These are phyloP conservation scores for Yamadazyma diospyri DNA, from an alignment of 1,139 yeast species.

Conservation along the genomic window DNA sequence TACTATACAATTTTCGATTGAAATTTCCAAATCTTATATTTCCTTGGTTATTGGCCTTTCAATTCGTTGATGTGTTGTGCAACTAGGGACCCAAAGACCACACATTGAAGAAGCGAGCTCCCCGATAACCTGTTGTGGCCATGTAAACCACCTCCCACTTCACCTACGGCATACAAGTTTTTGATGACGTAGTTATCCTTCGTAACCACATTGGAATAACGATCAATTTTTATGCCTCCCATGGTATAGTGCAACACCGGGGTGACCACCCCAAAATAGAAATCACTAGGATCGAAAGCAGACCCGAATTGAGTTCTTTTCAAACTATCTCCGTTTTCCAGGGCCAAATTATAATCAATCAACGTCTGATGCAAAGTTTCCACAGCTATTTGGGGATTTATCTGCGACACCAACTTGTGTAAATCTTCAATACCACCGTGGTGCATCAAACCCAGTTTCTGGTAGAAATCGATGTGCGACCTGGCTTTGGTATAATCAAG, in stretches of 20 bases:
- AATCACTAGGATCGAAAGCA: conserved; percentile 12
- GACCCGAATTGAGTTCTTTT: conserved; percentile 23
- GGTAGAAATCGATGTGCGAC: conserved; percentile 29
- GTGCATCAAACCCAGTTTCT: conserved; percentile 23
- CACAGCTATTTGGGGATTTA: conserved; percentile 15
- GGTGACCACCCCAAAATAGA: conserved; percentile 33
- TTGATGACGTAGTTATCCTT: conserved; percentile 16
- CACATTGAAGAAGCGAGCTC: conserved; percentile 37
- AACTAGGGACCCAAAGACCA: conserved; percentile 31
- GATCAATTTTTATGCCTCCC: conserved; percentile 37
- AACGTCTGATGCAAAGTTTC: conserved; percentile 14
- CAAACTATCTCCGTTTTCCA: conserved; percentile 16
- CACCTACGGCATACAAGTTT: conserved; percentile 36
- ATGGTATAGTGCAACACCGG: conserved; percentile 39
- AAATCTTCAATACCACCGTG: conserved; percentile 24
- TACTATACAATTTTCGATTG: not conserved
- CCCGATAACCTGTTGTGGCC: conserved; percentile 39
- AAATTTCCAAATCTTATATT: too few relatives aligned
- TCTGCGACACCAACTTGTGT: conserved; percentile 11
- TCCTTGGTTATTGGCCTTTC: not conserved
- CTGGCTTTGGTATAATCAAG: conserved; percentile 26
- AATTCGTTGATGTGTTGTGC: conserved; percentile 6
- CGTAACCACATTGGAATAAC: conserved; percentile 23
- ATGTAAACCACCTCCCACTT: conserved; percentile 39
- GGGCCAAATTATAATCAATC: conserved; percentile 12